phyloP scores from a whole-genome alignment of 1,284 basidiomycete species.

The Grifola frondosa region DNA sequence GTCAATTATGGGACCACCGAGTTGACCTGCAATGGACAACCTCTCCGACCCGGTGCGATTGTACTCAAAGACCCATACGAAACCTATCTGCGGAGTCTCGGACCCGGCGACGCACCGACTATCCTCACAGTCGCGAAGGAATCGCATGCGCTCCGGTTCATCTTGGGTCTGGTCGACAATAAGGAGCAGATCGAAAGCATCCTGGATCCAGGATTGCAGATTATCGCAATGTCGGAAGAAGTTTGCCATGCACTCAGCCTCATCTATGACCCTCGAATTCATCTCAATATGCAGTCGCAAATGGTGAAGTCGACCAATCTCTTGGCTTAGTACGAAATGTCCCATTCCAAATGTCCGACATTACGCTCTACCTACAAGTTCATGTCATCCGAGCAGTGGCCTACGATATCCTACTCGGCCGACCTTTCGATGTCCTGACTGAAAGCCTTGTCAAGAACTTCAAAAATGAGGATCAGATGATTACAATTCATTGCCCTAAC shows the following conservation, averaged over 20 bases:
- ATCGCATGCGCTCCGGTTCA: conserved; percentile 11
- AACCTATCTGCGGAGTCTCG: conserved; percentile 6
- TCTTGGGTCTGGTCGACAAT: conserved; percentile 10
- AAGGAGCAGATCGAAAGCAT: conserved; percentile 19
- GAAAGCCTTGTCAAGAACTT: conserved; percentile 23
- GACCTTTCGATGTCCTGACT: conserved; percentile 35
- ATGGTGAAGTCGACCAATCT: conserved; percentile 21
- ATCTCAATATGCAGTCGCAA: conserved; percentile 26
- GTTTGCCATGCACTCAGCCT: conserved; percentile 18
- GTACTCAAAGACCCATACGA: conserved; percentile 13
- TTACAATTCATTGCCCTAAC: conserved; percentile 30
- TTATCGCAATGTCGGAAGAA: conserved; percentile 26
- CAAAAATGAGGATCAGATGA: conserved; percentile 20
- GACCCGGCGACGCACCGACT: not conserved
- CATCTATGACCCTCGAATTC: conserved; percentile 20
- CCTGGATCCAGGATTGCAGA: conserved; percentile 25
- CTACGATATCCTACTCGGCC: conserved; percentile 34
- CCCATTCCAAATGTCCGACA: conserved; percentile 10
- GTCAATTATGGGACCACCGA: too few species aligned
- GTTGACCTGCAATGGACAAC: too few species aligned
- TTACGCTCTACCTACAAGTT: conserved; percentile 21
- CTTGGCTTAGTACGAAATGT: conserved; percentile 28
- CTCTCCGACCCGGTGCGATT: conserved; percentile 1
- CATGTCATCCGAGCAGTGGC: conserved; percentile 28
- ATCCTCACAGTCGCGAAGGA: conserved; percentile 2